phyloP scores from a whole-genome alignment of 805 yeast genomes.

The Candida silvicultrix region DNA sequence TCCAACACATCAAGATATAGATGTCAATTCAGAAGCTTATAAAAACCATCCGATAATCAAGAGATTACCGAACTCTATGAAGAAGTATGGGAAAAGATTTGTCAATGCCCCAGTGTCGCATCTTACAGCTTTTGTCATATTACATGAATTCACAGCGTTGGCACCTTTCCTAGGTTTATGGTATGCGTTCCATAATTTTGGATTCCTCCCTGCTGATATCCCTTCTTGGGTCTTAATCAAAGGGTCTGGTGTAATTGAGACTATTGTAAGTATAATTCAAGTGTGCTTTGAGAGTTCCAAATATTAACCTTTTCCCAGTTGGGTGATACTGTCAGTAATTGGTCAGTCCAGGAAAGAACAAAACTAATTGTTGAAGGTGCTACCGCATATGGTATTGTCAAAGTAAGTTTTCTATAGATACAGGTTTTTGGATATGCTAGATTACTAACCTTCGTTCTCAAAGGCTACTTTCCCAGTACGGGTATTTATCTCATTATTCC shows the following conservation, averaged over 20 bases:
- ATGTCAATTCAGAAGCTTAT: background rate
- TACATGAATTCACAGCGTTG: constrained; percentile 74
- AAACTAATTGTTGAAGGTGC: constrained; percentile 65
- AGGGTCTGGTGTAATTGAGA: constrained; percentile 53
- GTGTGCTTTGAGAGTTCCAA: constrained; percentile 18
- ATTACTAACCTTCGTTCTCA: background rate
- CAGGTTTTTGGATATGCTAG: too few species aligned
- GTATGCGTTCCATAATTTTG: constrained; percentile 55
- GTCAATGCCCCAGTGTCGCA: constrained; percentile 53
- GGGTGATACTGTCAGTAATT: constrained; percentile 22
- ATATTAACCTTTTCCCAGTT: constrained; percentile 18
- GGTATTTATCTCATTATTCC: constrained; percentile 39
- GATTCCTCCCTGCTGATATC: constrained; percentile 44
- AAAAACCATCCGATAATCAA: constrained; percentile 19
- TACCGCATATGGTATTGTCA: constrained; percentile 64
- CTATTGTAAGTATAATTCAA: constrained; percentile 30
- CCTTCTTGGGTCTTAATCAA: constrained; percentile 57
- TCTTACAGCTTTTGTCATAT: constrained; percentile 54
- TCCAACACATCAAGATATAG: background rate
- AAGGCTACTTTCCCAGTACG: constrained; percentile 47
- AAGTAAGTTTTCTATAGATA: too few species aligned
- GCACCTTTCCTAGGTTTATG: constrained; percentile 64
- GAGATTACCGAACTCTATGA: constrained; percentile 44
- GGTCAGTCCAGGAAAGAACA: constrained; percentile 43
- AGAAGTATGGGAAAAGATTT: constrained; percentile 44